Evolutionary conservation across 352 stramenopile species (phyloP).

Genomic region (Pythium sukuiense): DNA sequence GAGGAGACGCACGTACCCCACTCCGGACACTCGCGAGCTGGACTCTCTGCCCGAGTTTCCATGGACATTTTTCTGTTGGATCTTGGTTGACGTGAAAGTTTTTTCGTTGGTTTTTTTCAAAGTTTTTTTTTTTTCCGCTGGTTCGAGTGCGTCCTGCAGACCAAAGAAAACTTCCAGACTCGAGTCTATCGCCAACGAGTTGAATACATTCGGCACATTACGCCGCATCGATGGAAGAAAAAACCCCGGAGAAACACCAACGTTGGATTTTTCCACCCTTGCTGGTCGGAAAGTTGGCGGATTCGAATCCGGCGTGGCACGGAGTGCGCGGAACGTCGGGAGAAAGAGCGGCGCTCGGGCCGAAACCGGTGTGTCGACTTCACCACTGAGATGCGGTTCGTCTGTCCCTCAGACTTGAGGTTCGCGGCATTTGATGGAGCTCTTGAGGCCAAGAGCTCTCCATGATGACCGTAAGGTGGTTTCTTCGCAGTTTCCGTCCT

Average conservation of each 20-base stretch:
- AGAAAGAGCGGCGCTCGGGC: constrained; percentile 4
- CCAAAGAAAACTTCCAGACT: neutral
- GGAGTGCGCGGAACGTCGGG: neutral
- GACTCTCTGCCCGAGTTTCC: constrained; percentile 17
- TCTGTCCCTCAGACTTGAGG: neutral
- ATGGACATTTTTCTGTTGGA: constrained; percentile 20
- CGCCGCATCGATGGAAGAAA: constrained; percentile 9
- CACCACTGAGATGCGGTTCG: constrained; percentile 6
- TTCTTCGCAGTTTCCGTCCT: neutral
- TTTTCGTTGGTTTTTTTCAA: neutral
- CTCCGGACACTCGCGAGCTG: constrained; percentile 8
- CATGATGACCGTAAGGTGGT: neutral
- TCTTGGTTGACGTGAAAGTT: neutral
- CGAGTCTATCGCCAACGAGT: neutral
- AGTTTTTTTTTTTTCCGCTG: neutral
- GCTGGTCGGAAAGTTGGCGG: constrained; percentile 1
- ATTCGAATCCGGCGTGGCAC: neutral
- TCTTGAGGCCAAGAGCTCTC: neutral
- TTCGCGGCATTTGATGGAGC: neutral
- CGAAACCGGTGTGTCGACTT: constrained; percentile 2
- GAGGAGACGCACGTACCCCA: constrained; percentile 27
- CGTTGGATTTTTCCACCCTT: constrained; percentile 1
- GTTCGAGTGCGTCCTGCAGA: neutral
- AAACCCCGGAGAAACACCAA: neutral
- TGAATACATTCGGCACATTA: neutral